Evolutionary conservation across 371 early-diverging fungal species (phyloP), one percentile per base, ranked within the genome.

Genomic region (Lichtheimia ramosa): DNA sequence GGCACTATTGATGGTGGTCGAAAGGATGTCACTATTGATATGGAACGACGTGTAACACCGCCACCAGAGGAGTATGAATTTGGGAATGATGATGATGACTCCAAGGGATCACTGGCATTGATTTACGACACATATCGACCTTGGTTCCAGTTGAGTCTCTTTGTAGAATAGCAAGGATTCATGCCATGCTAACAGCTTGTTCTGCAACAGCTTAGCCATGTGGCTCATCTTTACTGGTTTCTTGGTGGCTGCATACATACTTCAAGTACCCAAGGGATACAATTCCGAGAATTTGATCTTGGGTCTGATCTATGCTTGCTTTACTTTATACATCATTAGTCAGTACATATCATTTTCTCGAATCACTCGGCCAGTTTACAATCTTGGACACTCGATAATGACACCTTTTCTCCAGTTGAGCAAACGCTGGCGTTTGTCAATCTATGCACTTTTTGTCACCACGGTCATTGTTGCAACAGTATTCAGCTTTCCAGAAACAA

Each of bases 401-500:
- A 40, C 53, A 10, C 72, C 77, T 18, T 41, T 68, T 28, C 59
- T 56, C 57, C 40, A 50, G 12, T 10, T 74, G 4, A 58, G 61
- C 20, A 16, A 55, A 6, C 46, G 23, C 5, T 10, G 48, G 13
- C 69, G 70, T 16, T 49, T 27, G 13, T 27, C 68, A 2, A 48
- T 39, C 0, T 82, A 73, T 48, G 72, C 59, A 3, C 27, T 68
- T 8, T 67, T 83, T 16, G 75, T 85, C 5, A 8, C 78, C 5
- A 70, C 68, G 23, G 62, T 85, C 39, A 77, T 90, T 43, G 62
- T 89, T 27, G 77, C 83, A 20, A 83, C 84, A 48, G 79, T 87
- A 14, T 69, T 92, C 51, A 69, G 84, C 15, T 52, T 79, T 5
- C 83, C 88, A 0, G 79, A 75, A 40, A 78, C 72, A 48, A 63